Evolutionary conservation across 129 eudicot species (phyloP).

Genomic region (Tagetes patula): DNA sequence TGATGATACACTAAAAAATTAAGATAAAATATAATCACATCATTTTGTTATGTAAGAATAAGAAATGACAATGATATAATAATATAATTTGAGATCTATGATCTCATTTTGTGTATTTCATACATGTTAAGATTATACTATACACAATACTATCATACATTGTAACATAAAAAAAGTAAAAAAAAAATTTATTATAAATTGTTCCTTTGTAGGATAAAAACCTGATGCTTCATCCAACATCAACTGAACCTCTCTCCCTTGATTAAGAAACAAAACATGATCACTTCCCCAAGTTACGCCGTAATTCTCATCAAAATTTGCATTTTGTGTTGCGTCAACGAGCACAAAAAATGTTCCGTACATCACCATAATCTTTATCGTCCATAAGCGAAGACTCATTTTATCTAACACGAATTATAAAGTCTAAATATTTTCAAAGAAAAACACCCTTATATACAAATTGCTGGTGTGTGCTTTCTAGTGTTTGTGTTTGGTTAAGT

Average conservation of each 20-base stretch:
- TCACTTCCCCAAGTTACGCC: slow-evolving; percentile 25
- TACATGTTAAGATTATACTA: no score
- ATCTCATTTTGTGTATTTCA: no score
- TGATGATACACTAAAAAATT: neutral
- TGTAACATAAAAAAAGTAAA: neutral
- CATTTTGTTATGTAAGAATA: no score
- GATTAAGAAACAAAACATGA: slow-evolving; percentile 24
- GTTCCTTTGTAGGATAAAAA: neutral
- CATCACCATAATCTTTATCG: neutral
- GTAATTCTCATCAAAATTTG: slow-evolving; percentile 32
- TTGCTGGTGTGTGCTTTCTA: neutral
- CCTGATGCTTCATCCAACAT: slow-evolving; percentile 30
- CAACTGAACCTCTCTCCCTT: slow-evolving; percentile 32
- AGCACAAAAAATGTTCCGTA: slow-evolving; percentile 18
- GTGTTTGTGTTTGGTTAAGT: neutral
- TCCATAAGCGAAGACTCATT: slow-evolving; percentile 26
- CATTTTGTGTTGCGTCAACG: slow-evolving; percentile 8
- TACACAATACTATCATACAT: no score
- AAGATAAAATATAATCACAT: no score
- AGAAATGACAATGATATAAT: no score
- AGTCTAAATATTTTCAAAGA: neutral
- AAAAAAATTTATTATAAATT: neutral
- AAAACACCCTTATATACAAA: neutral
- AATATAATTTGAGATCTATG: no score
- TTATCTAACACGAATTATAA: slow-evolving; percentile 9